phyloP scores from a whole-genome alignment of 495 filamentous ascomycete genomes.

The Cudoniella acicularis region DNA sequence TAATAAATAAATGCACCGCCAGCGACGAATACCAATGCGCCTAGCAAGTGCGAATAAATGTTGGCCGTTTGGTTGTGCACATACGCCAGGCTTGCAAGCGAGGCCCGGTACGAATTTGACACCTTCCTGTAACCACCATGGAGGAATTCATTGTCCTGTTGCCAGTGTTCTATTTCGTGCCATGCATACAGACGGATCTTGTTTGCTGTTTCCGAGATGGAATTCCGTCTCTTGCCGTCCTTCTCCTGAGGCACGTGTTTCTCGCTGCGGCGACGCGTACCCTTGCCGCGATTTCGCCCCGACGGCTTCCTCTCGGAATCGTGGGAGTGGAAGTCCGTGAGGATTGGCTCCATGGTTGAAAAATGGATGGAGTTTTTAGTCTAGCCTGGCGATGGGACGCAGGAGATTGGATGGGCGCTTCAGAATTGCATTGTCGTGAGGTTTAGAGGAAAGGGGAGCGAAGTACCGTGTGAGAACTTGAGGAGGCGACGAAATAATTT shows the following conservation, averaged over 20 bases:
- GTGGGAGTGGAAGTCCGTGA: background rate
- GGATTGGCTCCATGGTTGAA: background rate
- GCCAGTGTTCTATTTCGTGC: conserved; percentile 7
- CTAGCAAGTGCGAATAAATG: conserved; percentile 41
- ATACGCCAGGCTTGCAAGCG: conserved; percentile 29
- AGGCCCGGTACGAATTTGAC: conserved; percentile 29
- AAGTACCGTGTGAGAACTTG: background rate
- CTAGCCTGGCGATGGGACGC: too few species aligned
- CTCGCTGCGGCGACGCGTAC: background rate
- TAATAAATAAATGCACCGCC: conserved; percentile 27
- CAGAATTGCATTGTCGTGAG: background rate
- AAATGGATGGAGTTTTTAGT: too few species aligned
- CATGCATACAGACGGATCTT: background rate
- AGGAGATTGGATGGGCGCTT: too few species aligned
- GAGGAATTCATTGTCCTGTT: conserved; percentile 24
- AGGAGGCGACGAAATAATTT: background rate
- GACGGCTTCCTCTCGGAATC: background rate
- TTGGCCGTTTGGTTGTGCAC: conserved; percentile 47
- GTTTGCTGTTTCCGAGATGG: background rate
- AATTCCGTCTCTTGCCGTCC: background rate
- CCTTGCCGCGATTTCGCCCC: background rate
- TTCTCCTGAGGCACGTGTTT: background rate
- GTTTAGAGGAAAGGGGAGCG: background rate
- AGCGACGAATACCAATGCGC: conserved; percentile 29
- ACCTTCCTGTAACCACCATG: conserved; percentile 9